A percentile compares a stretch with the other conserved stretches of the same genome.
These are phyloP conservation scores for Lasiodiplodia hormozganensis DNA, from an alignment of 2,329 filamentous ascomycete genomes.

Conservation along the genomic window DNA sequence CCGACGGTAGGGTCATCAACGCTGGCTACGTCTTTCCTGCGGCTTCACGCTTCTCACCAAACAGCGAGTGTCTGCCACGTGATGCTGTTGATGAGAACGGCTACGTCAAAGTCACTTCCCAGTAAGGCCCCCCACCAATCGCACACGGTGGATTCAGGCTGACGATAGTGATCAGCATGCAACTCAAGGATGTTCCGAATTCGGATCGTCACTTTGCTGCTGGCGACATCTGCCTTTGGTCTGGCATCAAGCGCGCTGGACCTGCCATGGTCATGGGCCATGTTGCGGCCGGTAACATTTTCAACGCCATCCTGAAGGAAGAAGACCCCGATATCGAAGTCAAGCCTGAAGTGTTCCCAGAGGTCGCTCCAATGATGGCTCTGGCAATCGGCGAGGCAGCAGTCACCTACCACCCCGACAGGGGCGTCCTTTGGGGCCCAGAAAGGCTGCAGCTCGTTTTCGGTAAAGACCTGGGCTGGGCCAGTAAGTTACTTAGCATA, in stretches of 20 bases:
- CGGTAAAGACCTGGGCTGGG: constrained; percentile 68
- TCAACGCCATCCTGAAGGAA: constrained; percentile 44
- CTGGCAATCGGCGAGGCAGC: constrained; percentile 75
- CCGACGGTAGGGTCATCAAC: constrained; percentile 55
- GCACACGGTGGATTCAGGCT: constrained; percentile 24
- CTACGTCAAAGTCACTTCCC: constrained; percentile 68
- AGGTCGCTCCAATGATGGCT: constrained; percentile 70
- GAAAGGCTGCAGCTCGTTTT: constrained; percentile 71
- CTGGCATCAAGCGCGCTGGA: constrained; percentile 81
- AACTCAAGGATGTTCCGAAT: constrained; percentile 64
- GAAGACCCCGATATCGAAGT: constrained; percentile 37
- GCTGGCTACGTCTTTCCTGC: constrained; percentile 74
- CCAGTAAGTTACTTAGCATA: constrained; percentile 57
- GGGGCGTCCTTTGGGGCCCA: constrained; percentile 65
- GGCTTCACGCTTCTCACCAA: constrained; percentile 68
- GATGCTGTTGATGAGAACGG: constrained; percentile 68
- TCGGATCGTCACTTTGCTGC: constrained; percentile 68
- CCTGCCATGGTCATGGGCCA: constrained; percentile 77
- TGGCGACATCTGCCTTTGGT: constrained; percentile 74
- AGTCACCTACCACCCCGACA: constrained; percentile 65
- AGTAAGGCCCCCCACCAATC: constrained; percentile 47
- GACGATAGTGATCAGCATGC: constrained; percentile 1
- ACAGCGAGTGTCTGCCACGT: constrained; percentile 67
- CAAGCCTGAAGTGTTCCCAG: constrained; percentile 42
- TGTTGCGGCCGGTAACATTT: constrained; percentile 66